Evolutionary conservation across 1,284 basidiomycete species (phyloP).

Genomic region (Fomitiporia mediterranea): DNA sequence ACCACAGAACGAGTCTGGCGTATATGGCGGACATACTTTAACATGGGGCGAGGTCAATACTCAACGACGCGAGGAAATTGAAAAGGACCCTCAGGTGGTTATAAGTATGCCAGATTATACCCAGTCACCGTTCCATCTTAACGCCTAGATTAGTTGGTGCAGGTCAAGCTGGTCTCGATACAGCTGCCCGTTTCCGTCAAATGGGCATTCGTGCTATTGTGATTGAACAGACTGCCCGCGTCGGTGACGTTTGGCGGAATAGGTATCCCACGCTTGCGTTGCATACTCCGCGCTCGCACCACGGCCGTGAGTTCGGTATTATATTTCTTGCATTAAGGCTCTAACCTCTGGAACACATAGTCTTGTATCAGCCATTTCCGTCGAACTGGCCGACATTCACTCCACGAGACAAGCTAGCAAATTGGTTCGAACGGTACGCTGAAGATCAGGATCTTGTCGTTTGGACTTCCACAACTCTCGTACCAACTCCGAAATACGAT

Average conservation of each 20-base stretch:
- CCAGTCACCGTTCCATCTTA: background rate
- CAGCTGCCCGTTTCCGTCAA: slow-evolving; percentile 48
- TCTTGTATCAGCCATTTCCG: slow-evolving; percentile 20
- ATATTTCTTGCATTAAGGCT: background rate
- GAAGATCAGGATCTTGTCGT: slow-evolving; percentile 17
- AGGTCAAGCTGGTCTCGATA: slow-evolving; percentile 49
- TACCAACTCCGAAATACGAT: slow-evolving; percentile 27
- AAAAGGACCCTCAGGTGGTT: slow-evolving; percentile 14
- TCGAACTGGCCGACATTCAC: slow-evolving; percentile 21
- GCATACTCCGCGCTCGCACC: slow-evolving; percentile 32
- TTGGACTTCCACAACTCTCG: slow-evolving; percentile 19
- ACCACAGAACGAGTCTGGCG: slow-evolving; percentile 16
- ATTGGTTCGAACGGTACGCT: slow-evolving; percentile 22
- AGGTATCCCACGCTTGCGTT: slow-evolving; percentile 48
- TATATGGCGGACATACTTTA: slow-evolving; percentile 23
- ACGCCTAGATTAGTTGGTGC: slow-evolving; percentile 39
- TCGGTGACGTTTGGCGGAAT: slow-evolving; percentile 53
- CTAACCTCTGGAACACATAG: slow-evolving; percentile 8
- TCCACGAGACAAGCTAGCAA: slow-evolving; percentile 20
- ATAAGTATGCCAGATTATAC: slow-evolving; percentile 2
- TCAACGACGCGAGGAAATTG: slow-evolving; percentile 22
- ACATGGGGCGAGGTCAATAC: slow-evolving; percentile 24
- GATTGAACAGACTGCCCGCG: slow-evolving; percentile 41
- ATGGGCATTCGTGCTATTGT: slow-evolving; percentile 46
- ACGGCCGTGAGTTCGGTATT: slow-evolving; percentile 6